These are phyloP conservation scores for Fusarium guadeloupense DNA, from an alignment of 2,329 filamentous ascomycete genomes.

Conservation along the genomic window DNA sequence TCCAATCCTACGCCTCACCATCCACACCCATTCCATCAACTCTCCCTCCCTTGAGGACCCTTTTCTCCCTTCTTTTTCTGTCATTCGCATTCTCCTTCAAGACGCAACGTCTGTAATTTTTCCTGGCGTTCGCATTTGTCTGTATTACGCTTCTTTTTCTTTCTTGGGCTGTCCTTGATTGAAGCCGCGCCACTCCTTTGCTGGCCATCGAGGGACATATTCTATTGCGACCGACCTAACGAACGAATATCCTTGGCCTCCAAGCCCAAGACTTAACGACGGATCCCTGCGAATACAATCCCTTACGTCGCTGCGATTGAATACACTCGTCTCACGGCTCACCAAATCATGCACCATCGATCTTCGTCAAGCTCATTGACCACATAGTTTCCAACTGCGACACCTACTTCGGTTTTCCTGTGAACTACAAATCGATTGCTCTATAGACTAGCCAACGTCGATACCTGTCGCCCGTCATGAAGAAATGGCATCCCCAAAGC, in stretches of 20 bases:
- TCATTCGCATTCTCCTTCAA: conserved; percentile 23
- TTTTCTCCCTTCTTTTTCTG: conserved; percentile 24
- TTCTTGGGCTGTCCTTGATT: conserved; percentile 49
- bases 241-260: conserved; percentile 6
- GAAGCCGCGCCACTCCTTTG: conserved; percentile 48
- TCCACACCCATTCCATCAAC: conserved; percentile 30
- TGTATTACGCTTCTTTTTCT: conserved; percentile 7
- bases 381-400: conserved; percentile 13
- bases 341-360: conserved; percentile 36
- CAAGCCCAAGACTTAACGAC: neutral
- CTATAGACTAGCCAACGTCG: neutral
- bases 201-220: conserved; percentile 5
- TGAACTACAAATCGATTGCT: conserved; percentile 10
- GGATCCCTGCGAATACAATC: conserved; percentile 19
- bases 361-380: conserved; percentile 8
- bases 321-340: conserved; percentile 2
- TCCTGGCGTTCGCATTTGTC: conserved; percentile 6
- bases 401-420: neutral
- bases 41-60: conserved; percentile 23
- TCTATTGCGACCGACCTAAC: conserved; percentile 9
- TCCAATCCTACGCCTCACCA: conserved; percentile 25
- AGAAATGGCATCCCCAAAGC: conserved; percentile 47
- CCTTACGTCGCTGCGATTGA: conserved; percentile 20
- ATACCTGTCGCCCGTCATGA: conserved; percentile 38
- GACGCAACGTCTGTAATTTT: conserved; percentile 20